A percentile compares a stretch with the other conserved stretches of the same genome.
Evolutionary conservation across 495 filamentous ascomycete genomes (phyloP).

Genomic region (Aspergillus haitiensis): DNA sequence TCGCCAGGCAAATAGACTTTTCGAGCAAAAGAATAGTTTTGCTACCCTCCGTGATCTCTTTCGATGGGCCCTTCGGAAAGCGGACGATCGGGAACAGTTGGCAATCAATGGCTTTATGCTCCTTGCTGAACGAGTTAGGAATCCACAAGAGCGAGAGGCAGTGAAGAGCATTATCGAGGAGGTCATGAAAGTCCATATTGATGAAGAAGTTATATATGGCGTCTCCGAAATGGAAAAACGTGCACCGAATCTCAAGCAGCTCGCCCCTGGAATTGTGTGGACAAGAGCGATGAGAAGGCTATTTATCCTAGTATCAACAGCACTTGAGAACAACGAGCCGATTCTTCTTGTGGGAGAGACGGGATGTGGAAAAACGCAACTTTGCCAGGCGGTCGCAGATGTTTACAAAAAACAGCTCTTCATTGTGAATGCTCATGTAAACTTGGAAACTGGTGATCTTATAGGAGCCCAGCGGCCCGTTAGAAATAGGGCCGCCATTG

Average conservation of each 20-base stretch:
- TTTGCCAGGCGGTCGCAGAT: conserved; percentile 88
- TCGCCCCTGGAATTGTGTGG: conserved; percentile 73
- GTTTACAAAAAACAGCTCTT: conserved; percentile 70
- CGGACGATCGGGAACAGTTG: conserved; percentile 82
- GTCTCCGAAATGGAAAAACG: conserved; percentile 53
- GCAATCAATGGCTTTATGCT: conserved; percentile 95
- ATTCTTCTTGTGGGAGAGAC: conserved; percentile 94
- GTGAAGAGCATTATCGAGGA: conserved; percentile 88
- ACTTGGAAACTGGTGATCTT: conserved; percentile 93
- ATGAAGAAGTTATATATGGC: conserved; percentile 71
- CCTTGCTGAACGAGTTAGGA: conserved; percentile 90
- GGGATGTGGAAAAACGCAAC: conserved; percentile 94
- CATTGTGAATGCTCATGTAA: conserved; percentile 96
- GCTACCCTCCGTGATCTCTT: conserved; percentile 96
- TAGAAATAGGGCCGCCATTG: conserved; percentile 72
- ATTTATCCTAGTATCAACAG: conserved; percentile 79
- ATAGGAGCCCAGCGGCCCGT: conserved; percentile 94
- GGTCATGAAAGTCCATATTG: conserved; percentile 84
- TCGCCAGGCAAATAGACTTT: conserved; percentile 84
- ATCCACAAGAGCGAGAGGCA: conserved; percentile 76
- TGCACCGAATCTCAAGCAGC: conserved; percentile 40
- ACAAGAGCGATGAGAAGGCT: conserved; percentile 90
- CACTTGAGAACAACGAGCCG: conserved; percentile 87
- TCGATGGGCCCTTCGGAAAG: conserved; percentile 87
- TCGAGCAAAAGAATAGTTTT: conserved; percentile 97